Percentiles rank a stretch among this genome's conserved stretches.
Conservation (phyloP, 331 rosid species). For the Dryas integrifolia region DNA sequence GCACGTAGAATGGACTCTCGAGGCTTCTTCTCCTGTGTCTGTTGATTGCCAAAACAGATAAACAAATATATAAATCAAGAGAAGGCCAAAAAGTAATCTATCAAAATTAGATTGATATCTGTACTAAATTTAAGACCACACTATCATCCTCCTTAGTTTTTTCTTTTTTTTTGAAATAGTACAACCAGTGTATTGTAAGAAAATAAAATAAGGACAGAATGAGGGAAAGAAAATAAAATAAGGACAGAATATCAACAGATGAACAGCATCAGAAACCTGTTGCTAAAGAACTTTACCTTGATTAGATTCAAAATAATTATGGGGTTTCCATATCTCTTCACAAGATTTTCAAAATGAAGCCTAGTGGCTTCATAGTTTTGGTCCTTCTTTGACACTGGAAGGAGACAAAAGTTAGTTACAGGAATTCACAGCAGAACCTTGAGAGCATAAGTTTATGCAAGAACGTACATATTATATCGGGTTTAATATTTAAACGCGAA, state of each 20-base stretch:
- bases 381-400: conserved; percentile 48
- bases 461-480: conserved; percentile 49
- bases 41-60: conserved; percentile 11
- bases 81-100: not conserved
- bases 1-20: conserved; percentile 50
- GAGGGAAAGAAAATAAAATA: not conserved
- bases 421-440: not conserved
- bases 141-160: too few relatives aligned
- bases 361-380: conserved; percentile 48
- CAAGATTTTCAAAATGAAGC: conserved; percentile 56
- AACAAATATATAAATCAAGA: not conserved
- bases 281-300: conserved; percentile 33
- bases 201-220: not conserved
- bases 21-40: conserved; percentile 48
- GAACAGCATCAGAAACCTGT: not conserved
- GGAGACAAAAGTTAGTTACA: conserved; percentile 17
- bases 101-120: not conserved
- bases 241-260: not conserved
- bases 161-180: not conserved
- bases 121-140: not conserved
- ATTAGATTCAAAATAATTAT: conserved; percentile 50
- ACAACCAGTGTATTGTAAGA: not conserved
- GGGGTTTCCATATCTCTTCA: conserved; percentile 49
- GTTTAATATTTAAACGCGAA: conserved; percentile 48
- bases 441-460: conserved; percentile 3